phyloP scores from a whole-genome alignment of 306 rosid genomes.

The Quercus bicolor region DNA sequence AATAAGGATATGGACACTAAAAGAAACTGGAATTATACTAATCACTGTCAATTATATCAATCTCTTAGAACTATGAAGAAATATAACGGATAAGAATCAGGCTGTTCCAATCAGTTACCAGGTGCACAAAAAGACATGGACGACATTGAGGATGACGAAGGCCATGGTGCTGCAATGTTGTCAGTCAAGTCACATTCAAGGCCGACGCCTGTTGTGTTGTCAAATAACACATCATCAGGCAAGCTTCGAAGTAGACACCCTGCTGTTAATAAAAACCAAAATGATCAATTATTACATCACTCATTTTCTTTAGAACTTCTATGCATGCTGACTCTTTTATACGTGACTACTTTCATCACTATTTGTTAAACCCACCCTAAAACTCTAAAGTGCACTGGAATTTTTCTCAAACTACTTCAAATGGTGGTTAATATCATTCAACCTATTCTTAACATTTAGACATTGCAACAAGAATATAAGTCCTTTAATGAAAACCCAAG shows the following conservation, averaged over 20 bases:
- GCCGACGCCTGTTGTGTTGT: conserved; percentile 77
- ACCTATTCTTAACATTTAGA: background rate
- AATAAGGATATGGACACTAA: background rate
- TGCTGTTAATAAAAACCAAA: conserved; percentile 25
- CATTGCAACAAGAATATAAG: background rate
- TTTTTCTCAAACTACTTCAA: background rate
- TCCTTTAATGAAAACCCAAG: background rate
- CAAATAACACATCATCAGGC: conserved; percentile 81
- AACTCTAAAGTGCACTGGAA: conserved; percentile 2
- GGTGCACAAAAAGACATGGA: conserved; percentile 91
- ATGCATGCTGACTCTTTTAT: conserved; percentile 1
- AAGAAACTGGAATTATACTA: conserved; percentile 13
- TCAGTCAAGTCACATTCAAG: conserved; percentile 92
- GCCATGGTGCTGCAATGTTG: conserved; percentile 96
- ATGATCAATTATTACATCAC: background rate
- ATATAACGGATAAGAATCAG: conserved; percentile 1
- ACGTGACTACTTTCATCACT: background rate
- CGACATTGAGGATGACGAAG: conserved; percentile 77
- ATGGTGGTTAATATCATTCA: background rate
- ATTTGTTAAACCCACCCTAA: background rate
- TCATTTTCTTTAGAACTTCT: background rate
- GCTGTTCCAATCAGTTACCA: conserved; percentile 48
- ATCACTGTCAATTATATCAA: background rate
- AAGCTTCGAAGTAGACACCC: conserved; percentile 95
- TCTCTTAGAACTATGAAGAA: background rate